Percentiles rank a stretch among this genome's conserved stretches.
Conservation (phyloP, 441 rosid species). For the Erodium moschatum region DNA sequence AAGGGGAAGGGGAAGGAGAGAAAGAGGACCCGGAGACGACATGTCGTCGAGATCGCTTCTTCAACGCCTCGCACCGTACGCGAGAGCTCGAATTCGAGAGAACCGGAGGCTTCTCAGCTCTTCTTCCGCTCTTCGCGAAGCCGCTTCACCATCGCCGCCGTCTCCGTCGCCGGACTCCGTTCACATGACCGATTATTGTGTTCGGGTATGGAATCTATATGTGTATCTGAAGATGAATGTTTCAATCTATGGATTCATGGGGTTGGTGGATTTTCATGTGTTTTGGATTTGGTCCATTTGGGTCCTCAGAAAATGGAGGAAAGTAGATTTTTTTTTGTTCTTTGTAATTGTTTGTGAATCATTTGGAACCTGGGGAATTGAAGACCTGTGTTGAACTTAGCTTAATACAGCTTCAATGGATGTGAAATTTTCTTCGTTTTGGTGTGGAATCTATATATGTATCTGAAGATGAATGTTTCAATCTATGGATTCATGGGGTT, state of each 20-base stretch:
- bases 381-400: background rate
- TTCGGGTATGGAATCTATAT: background rate
- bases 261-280: background rate
- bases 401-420: background rate
- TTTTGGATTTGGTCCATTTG: conserved; percentile 6
- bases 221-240: background rate
- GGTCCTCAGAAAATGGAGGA: conserved; percentile 12
- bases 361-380: background rate
- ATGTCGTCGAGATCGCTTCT: conserved; percentile 7
- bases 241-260: background rate
- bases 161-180: background rate
- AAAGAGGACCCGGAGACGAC: background rate
- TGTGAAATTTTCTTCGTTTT: background rate
- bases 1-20: background rate
- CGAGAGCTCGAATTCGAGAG: conserved; percentile 8
- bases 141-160: background rate
- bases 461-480: too few species aligned
- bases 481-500: background rate
- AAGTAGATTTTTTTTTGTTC: conserved; percentile 2
- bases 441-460: background rate
- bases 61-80: conserved; percentile 7
- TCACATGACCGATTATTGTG: background rate
- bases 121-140: conserved; percentile 6
- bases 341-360: background rate
- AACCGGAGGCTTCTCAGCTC: conserved; percentile 5